Evolutionary conservation across 2,329 filamentous ascomycete species (phyloP).

Genomic region (Pyrenophora seminiperda): DNA sequence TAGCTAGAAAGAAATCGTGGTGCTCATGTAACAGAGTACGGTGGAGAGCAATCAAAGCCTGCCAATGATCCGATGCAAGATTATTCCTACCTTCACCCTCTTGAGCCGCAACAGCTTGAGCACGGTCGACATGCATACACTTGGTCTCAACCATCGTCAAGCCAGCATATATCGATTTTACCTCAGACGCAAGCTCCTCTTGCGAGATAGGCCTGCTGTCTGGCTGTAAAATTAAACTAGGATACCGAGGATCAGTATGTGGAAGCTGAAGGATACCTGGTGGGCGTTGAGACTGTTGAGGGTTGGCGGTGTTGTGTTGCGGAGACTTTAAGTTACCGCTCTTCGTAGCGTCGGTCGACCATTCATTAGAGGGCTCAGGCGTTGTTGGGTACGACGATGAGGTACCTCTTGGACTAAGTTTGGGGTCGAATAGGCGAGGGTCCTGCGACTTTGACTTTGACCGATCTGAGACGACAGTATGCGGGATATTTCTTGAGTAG

Average conservation of each 20-base stretch:
- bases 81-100: conserved; percentile 46
- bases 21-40: conserved; percentile 77
- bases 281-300: conserved; percentile 26
- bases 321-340: conserved; percentile 21
- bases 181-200: conserved; percentile 78
- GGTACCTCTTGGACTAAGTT: conserved; percentile 18
- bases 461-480: conserved; percentile 22
- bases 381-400: conserved; percentile 26
- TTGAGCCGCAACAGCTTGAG: conserved; percentile 61
- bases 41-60: conserved; percentile 81
- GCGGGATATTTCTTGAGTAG: conserved; percentile 29
- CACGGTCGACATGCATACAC: conserved; percentile 80
- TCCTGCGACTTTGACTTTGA: conserved; percentile 24
- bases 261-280: conserved; percentile 44
- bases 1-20: conserved; percentile 72
- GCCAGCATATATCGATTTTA: conserved; percentile 82
- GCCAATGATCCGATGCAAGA: conserved; percentile 74
- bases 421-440: conserved; percentile 30
- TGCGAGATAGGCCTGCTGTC: conserved; percentile 73
- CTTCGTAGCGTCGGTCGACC: conserved; percentile 29
- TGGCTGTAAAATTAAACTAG: conserved; percentile 59
- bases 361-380: conserved; percentile 32
- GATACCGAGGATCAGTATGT: conserved; percentile 40
- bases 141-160: conserved; percentile 86
- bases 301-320: conserved; percentile 15